phyloP scores from a whole-genome alignment of 352 stramenopile genomes.

The Thraustochytrium sp. region DNA sequence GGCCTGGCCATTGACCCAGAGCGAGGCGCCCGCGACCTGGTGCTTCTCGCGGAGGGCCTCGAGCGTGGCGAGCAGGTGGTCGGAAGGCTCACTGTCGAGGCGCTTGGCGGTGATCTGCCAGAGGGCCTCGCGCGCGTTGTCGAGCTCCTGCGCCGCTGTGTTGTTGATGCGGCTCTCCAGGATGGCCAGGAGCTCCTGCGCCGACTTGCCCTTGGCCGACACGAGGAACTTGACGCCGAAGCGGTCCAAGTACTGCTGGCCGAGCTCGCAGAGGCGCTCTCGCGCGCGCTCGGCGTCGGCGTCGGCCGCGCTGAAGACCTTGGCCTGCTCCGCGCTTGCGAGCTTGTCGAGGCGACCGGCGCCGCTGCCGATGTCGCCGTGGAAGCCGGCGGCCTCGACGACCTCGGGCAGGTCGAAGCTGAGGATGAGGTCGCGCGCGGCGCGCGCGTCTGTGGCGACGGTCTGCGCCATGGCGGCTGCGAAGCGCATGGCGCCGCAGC shows the following conservation, averaged over 20 bases:
- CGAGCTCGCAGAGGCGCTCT: background rate
- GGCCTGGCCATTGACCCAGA: background rate
- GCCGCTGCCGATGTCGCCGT: conserved; percentile 30
- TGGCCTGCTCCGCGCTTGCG: conserved; percentile 13
- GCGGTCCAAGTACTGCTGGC: background rate
- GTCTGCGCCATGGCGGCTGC: conserved; percentile 12
- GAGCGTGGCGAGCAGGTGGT: background rate
- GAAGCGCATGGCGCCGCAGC: conserved; percentile 34
- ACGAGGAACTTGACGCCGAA: conserved; percentile 42
- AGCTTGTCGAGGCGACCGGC: conserved; percentile 24
- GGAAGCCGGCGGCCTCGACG: conserved; percentile 23
- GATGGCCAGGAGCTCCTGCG: background rate
- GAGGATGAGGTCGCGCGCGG: background rate
- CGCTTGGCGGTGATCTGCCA: conserved; percentile 29
- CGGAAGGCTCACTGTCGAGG: background rate
- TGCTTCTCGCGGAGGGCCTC: background rate
- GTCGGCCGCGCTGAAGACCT: background rate
- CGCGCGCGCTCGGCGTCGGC: background rate
- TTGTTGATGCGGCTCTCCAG: conserved; percentile 14
- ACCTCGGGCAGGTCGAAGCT: conserved; percentile 13
- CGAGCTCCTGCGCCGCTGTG: conserved; percentile 12
- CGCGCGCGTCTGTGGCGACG: background rate
- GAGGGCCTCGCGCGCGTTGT: conserved; percentile 24
- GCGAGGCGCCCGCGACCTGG: background rate
- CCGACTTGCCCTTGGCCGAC: conserved; percentile 31